Base-by-base conservation (phyloP, 352 stramenopile species). In the Pythium myriotylum region DNA sequence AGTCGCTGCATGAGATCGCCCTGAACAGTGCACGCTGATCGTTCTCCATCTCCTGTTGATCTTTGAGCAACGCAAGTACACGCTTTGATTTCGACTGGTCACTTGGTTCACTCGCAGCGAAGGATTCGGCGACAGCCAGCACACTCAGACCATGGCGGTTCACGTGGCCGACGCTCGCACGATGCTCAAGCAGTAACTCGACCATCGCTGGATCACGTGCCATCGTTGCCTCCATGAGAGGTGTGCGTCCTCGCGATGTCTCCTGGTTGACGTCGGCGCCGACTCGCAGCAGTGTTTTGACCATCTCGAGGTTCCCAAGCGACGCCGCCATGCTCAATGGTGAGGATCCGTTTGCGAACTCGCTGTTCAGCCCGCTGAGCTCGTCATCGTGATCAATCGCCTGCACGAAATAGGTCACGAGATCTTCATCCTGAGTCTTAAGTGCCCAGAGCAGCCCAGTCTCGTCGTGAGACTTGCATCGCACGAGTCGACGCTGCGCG, bases 241-340 rank as follows among this genome's bases (percentile, higher is more conserved):
- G 63, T 4, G 81, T 89, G 26, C 85, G 73, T 0, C 85, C 82
- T 0, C 85, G 72, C 7, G 83, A 91, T 0, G 72, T 89, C 64
- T 92, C 85, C 0, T 75, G 27, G 49, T 92, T 92, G 2, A 91
- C 81, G 46, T 91, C 75, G 0, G 81, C 85, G n/a, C 83, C 83
- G 26, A 78, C 84, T 0, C 80, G 76, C 14, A 92, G 55, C 20
- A 94, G 42, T 17, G 83, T 46, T 52, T 91, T 82, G 16, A 77
- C 51, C 9, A 89, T 50, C 13, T 77, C 68, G 0, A 86, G n/a
- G 29, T 80, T 67, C 0, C 70, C 73, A 20, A 91, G 45, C 13
- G 77, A 77, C 27, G 70, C 63, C 1, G 81, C 81, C 4, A 88
- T 67, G 8, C 67, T 53, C n/a, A 94, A 45, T 8, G 85, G 77